A percentile compares a stretch with the other conserved stretches of the same genome.
phyloP scores from a whole-genome alignment of 2,329 filamentous ascomycete genomes.

The Monilinia vaccinii-corymbosi region DNA sequence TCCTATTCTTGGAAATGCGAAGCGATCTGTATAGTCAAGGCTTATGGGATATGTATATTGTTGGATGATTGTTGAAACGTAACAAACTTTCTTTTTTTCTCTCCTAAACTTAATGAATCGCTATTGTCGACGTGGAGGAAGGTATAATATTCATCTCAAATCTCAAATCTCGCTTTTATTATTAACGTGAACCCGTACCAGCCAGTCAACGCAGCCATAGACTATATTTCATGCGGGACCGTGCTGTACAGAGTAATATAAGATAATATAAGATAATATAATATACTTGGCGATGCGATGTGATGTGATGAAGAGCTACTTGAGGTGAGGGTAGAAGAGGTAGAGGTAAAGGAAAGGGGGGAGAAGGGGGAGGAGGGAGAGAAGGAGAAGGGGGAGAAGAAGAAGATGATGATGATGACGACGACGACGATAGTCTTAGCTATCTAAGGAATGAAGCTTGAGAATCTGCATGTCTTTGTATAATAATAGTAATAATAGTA shows the following conservation, averaged over 20 bases:
- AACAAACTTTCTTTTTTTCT: background rate
- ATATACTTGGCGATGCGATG: conserved; percentile 3
- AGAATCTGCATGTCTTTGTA: background rate
- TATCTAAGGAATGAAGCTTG: background rate
- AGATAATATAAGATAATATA: no score
- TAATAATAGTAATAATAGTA: no score
- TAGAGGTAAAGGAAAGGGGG: no score
- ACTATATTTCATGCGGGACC: background rate
- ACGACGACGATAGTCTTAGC: no score
- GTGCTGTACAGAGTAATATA: no score
- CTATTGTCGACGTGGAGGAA: background rate
- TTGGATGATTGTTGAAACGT: background rate
- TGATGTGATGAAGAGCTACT: background rate
- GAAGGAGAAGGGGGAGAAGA: no score
- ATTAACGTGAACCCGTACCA: background rate
- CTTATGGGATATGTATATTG: background rate
- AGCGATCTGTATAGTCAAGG: background rate
- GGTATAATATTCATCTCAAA: no score
- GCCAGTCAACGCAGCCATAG: background rate
- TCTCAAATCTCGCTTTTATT: conserved; percentile 2
- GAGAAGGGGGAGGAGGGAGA: no score
- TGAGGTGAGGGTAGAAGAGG: no score
- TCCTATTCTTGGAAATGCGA: background rate
- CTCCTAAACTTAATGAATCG: background rate
- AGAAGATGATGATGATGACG: no score